These are phyloP conservation scores for Parastagonospora nodorum DNA, from an alignment of 2,329 filamentous ascomycete genomes.

Conservation along the genomic window DNA sequence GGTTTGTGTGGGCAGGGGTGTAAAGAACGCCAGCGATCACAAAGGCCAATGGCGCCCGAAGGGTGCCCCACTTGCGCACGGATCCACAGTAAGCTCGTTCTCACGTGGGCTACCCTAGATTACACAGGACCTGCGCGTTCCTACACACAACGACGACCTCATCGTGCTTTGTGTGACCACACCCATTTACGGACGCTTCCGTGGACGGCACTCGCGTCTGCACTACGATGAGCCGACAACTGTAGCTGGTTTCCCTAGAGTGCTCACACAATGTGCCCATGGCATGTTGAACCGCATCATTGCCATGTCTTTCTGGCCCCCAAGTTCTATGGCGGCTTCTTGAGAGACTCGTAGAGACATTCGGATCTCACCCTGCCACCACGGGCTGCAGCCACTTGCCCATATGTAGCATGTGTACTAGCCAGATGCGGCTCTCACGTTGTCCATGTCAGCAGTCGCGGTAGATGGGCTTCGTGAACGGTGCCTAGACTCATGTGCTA, in stretches of 20 bases:
- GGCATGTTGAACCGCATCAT: not conserved
- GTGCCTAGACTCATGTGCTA: constrained; percentile 26
- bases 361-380: constrained; percentile 14
- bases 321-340: constrained; percentile 17
- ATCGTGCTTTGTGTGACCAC: constrained; percentile 11
- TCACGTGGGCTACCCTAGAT: constrained; percentile 12
- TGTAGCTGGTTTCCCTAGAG: not conserved
- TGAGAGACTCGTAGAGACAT: not conserved
- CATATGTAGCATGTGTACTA: constrained; percentile 22
- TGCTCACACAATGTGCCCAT: not conserved
- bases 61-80: constrained; percentile 14
- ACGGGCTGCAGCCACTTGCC: constrained; percentile 25
- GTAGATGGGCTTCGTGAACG: constrained; percentile 18
- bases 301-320: constrained; percentile 18
- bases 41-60: constrained; percentile 9
- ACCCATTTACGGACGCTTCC: not conserved
- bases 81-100: constrained; percentile 5
- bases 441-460: constrained; percentile 33
- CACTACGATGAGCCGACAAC: not conserved
- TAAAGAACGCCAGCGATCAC: not conserved
- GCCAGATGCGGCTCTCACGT: constrained; percentile 24
- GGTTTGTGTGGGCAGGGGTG: not conserved
- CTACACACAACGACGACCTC: constrained; percentile 3
- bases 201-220: not conserved
- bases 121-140: not conserved